Percentiles rank a stretch among this genome's conserved stretches.
Conservation (phyloP, 495 filamentous ascomycete species). For the Amniculicola lignicola region DNA sequence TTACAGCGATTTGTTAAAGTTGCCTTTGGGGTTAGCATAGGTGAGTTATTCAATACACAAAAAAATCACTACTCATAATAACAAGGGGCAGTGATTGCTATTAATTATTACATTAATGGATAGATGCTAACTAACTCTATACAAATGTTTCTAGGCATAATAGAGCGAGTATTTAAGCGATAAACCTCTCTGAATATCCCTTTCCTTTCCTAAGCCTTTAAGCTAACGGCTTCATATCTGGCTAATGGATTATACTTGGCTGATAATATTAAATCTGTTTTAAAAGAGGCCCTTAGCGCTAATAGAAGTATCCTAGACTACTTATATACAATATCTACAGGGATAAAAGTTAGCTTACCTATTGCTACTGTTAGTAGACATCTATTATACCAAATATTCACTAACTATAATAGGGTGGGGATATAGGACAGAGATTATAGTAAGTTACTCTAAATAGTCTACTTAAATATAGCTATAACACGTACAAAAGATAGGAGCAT, state of each 20-base stretch:
- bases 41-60: conserved; percentile 17
- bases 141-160: conserved; percentile 21
- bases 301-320: conserved; percentile 16
- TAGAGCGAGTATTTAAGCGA: conserved; percentile 15
- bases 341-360: conserved; percentile 20
- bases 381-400: conserved; percentile 30
- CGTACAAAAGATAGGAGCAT: background rate
- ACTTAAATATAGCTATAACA: background rate
- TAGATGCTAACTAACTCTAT: conserved; percentile 23
- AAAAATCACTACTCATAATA: background rate
- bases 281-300: conserved; percentile 26
- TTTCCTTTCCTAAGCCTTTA: conserved; percentile 10
- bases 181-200: conserved; percentile 3
- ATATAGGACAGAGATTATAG: conserved; percentile 1
- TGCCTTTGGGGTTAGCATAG: conserved; percentile 31
- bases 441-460: background rate
- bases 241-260: conserved; percentile 25
- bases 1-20: conserved; percentile 31
- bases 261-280: conserved; percentile 17
- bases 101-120: conserved; percentile 26
- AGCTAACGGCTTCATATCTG: conserved; percentile 20
- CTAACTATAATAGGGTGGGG: conserved; percentile 33
- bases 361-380: conserved; percentile 1
- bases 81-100: conserved; percentile 12
- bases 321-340: conserved; percentile 7